Evolutionary conservation across 108 stramenopile species (phyloP).

Genomic region (Chaetoceros muelleri): DNA sequence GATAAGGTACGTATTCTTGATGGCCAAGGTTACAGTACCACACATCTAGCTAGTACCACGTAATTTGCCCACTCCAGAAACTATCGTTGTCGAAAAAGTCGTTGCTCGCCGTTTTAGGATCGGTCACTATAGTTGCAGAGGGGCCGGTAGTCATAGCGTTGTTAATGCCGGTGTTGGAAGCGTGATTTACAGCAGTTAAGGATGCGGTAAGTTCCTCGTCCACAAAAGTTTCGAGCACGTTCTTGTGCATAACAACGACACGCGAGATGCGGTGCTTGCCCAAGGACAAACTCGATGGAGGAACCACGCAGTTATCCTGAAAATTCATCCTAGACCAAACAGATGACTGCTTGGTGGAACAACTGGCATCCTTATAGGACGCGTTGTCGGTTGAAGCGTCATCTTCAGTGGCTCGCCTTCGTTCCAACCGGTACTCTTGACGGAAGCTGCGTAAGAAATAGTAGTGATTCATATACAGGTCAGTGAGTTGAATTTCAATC

Average conservation of each 20-base stretch:
- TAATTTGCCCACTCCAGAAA: constrained; percentile 84
- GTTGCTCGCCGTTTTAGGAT: constrained; percentile 3
- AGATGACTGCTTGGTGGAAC: neutral
- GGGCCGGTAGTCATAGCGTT: neutral
- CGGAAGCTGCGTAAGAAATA: constrained; percentile 41
- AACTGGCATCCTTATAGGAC: constrained; percentile 15
- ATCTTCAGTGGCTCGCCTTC: constrained; percentile 36
- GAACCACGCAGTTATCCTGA: neutral
- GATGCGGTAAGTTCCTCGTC: constrained; percentile 16
- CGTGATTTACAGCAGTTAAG: constrained; percentile 9
- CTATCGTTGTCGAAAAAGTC: constrained; percentile 86
- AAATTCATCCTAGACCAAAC: neutral
- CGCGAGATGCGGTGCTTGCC: constrained; percentile 64
- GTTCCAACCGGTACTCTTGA: constrained; percentile 69
- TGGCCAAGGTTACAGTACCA: neutral
- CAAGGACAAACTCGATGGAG: neutral
- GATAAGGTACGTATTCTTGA: neutral
- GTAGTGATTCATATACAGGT: neutral
- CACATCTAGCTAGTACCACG: constrained; percentile 79
- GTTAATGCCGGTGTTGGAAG: neutral
- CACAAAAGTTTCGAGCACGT: constrained; percentile 67
- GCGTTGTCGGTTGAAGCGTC: constrained; percentile 17
- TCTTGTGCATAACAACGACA: constrained; percentile 69
- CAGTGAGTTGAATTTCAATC: neutral
- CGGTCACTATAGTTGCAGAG: neutral